These are phyloP conservation scores for Cutaneotrichosporon spelunceum DNA, from an alignment of 1,284 basidiomycete species.

Conservation along the genomic window DNA sequence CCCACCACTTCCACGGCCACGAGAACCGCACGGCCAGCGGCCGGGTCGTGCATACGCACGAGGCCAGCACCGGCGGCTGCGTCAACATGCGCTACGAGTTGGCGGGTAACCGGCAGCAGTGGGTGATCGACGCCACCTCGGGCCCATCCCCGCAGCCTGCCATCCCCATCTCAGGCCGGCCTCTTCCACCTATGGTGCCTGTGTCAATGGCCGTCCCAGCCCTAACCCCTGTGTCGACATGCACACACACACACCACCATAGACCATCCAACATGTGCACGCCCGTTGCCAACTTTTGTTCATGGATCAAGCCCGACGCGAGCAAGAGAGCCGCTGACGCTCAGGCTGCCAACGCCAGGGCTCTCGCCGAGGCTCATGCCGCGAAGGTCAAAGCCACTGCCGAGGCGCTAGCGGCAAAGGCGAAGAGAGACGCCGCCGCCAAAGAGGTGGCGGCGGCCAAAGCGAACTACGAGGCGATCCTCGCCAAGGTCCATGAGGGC, in stretches of 20 bases:
- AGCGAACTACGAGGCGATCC: background rate
- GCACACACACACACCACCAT: background rate
- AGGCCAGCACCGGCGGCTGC: background rate
- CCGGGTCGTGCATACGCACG: slow-evolving; percentile 4
- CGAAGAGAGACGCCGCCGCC: background rate
- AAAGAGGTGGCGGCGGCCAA: background rate
- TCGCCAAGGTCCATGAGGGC: background rate
- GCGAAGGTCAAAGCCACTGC: background rate
- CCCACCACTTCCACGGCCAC: slow-evolving; percentile 4
- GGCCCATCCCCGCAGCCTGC: background rate
- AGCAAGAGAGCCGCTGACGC: background rate
- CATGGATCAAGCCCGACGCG: background rate
- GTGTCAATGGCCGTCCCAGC: background rate
- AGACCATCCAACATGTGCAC: background rate
- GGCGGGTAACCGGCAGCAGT: background rate
- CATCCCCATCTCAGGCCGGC: background rate
- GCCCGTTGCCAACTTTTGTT: background rate
- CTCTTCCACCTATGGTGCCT: background rate
- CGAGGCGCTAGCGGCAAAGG: background rate
- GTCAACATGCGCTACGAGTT: background rate
- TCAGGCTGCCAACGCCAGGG: background rate
- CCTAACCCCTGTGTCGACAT: background rate
- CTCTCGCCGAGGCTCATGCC: background rate
- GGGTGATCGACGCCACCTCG: background rate
- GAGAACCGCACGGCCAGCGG: background rate